These are phyloP conservation scores for Anthracocystis panici-leucophaei DNA, from an alignment of 1,284 basidiomycete species.

Conservation along the genomic window DNA sequence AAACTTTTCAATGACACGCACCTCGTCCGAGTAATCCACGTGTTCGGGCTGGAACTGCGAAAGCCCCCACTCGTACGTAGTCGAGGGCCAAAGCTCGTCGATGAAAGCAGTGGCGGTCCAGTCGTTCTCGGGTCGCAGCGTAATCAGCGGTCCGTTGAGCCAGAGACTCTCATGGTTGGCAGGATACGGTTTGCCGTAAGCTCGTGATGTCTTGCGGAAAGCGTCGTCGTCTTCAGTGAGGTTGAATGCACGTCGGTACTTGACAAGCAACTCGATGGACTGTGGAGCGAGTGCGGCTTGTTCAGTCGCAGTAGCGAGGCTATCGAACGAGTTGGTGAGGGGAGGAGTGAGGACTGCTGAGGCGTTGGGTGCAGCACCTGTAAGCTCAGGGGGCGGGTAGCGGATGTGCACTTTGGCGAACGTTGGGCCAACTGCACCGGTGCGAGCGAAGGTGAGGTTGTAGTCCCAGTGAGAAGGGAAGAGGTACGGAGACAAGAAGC, in stretches of 20 bases:
- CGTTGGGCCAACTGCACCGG: slow-evolving; percentile 60
- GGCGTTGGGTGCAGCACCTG: slow-evolving; percentile 34
- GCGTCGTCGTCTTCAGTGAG: slow-evolving; percentile 23
- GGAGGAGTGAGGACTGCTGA: slow-evolving; percentile 18
- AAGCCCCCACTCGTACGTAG: slow-evolving; percentile 78
- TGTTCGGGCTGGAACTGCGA: slow-evolving; percentile 54
- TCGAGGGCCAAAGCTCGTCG: slow-evolving; percentile 77
- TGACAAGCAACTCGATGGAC: slow-evolving; percentile 56
- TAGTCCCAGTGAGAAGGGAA: slow-evolving; percentile 67
- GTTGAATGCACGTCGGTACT: slow-evolving; percentile 39
- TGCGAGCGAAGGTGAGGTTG: slow-evolving; percentile 63
- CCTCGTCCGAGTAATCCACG: slow-evolving; percentile 43
- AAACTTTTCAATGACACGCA: slow-evolving; percentile 51
- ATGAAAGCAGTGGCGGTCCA: slow-evolving; percentile 77
- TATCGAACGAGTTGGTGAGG: slow-evolving; percentile 39
- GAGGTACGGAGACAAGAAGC: slow-evolving; percentile 63
- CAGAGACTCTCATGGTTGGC: slow-evolving; percentile 58
- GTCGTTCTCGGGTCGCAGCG: slow-evolving; percentile 72
- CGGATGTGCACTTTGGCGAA: slow-evolving; percentile 63
- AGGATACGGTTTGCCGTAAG: slow-evolving; percentile 28
- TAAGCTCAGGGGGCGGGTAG: slow-evolving; percentile 62
- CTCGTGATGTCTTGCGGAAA: slow-evolving; percentile 21
- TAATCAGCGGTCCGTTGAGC: slow-evolving; percentile 65
- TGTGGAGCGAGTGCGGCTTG: slow-evolving; percentile 18
- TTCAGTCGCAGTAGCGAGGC: slow-evolving; percentile 29